Evolutionary conservation across 257 asterid genomes (phyloP).

Genomic region (Ilex aquifolium): DNA sequence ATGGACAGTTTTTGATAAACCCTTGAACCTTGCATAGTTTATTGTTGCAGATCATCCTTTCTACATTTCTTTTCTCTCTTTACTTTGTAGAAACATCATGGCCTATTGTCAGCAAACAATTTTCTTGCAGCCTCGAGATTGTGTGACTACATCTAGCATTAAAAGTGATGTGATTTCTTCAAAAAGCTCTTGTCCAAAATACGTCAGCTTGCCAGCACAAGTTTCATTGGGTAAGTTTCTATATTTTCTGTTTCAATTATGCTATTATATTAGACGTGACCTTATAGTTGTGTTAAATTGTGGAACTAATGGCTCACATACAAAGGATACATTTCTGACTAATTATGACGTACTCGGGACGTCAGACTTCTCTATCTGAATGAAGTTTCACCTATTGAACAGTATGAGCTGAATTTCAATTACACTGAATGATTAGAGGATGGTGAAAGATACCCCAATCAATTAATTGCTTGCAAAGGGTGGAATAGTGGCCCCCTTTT

Average conservation of each 20-base stretch:
- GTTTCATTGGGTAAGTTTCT: constrained; percentile 41
- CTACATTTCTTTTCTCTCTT: not conserved
- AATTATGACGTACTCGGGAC: no score
- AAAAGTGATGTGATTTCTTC: constrained; percentile 32
- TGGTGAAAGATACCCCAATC: no score
- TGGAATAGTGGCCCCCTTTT: no score
- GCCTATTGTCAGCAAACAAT: constrained; percentile 11
- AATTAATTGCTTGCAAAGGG: no score
- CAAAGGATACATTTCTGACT: not conserved
- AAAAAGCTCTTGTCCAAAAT: constrained; percentile 51
- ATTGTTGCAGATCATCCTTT: not conserved
- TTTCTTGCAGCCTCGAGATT: constrained; percentile 79
- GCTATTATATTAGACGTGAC: not conserved
- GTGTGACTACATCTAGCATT: constrained; percentile 33
- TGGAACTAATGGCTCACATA: not conserved
- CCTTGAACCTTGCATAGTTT: not conserved
- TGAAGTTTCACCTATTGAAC: no score
- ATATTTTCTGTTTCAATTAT: no score
- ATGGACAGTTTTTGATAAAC: not conserved
- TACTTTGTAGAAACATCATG: constrained; percentile 1
- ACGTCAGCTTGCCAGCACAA: constrained; percentile 65
- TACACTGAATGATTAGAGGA: no score
- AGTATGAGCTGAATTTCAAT: no score
- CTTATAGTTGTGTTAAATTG: not conserved
- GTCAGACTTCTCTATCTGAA: no score